Base-by-base conservation (phyloP, 768 basidiomycete species). In the Mycena leptocephala region DNA sequence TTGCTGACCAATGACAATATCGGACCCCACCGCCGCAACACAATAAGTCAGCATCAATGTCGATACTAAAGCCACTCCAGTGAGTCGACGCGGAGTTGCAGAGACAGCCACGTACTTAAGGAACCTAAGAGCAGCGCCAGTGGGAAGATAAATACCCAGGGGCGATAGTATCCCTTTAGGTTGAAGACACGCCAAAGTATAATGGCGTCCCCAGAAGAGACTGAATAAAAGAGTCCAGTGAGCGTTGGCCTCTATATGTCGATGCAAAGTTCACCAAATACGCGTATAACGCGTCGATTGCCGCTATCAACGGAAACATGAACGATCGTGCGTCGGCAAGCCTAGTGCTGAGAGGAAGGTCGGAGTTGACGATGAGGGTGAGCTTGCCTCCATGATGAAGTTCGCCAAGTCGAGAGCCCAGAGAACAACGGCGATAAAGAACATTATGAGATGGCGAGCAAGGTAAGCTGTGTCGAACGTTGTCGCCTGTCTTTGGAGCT, bases 161-260 rank as follows among this genome's bases (percentile, higher is more conserved):
- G 53, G 9, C 65, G 55, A 4, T 74, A 68, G 46, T 70, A 62
- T 7, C 51, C 64, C 59, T 76, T 77, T 33, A 81, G 68, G 1
- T 62, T 75, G 56, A 65, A 77, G 24, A 81, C 77, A 5, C 80
- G 79, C 58, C 62, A 78, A 8, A 81, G 72, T 16, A 81, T 78
- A 71, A 81, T 77, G n/a, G 37, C 55, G 51, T 81, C 35, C 80
- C 80, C 9, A 81, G 20, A n/a, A 75, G 70, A 1, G 79, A 70
- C 80, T 81, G n/a, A n/a, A 41, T 6, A 33, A 33, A n/a, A 30
- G 28, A 66, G 41, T 32, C 33, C 28, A 28, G 10, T 24, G 11
- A 39, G 13, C 7, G 5, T 14, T 5, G 9, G 35, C 35, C 39
- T 7, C 1, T 26, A 10, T 7, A 35, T 10, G 55, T 37, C 7